phyloP scores from a whole-genome alignment of 495 filamentous ascomycete species.

The Penicillium diatomitis region DNA sequence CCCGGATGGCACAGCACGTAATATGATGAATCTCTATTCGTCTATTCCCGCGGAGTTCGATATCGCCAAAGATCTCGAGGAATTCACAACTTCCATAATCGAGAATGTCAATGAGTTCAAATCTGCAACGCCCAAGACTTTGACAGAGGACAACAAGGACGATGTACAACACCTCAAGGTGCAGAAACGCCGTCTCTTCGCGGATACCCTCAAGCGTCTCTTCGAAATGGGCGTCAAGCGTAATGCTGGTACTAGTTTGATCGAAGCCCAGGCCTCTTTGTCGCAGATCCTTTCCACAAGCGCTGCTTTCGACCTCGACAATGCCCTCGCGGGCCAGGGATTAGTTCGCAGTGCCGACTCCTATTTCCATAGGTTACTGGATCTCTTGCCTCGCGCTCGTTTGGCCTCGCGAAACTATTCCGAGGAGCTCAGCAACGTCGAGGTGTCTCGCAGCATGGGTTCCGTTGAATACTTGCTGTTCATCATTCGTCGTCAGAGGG shows the following conservation, averaged over 20 bases:
- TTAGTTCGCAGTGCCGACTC: conserved; percentile 45
- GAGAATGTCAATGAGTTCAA: conserved; percentile 61
- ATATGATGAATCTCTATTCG: conserved; percentile 51
- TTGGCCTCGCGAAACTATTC: conserved; percentile 59
- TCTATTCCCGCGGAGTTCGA: conserved; percentile 45
- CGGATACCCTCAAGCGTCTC: conserved; percentile 71
- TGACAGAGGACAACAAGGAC: conserved; percentile 77
- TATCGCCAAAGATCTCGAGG: conserved; percentile 50
- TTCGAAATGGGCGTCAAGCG: conserved; percentile 82
- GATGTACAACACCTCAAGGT: conserved; percentile 77
- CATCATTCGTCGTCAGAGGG: conserved; percentile 58
- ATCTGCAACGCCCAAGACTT: conserved; percentile 63
- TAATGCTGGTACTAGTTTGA: conserved; percentile 58
- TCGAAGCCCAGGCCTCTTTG: conserved; percentile 63
- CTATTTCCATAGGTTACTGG: conserved; percentile 69
- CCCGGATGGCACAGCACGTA: conserved; percentile 49
- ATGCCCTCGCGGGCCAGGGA: conserved; percentile 5
- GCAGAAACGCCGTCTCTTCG: conserved; percentile 82
- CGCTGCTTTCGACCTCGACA: conserved; percentile 22
- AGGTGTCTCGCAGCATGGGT: conserved; percentile 67
- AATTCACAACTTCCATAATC: conserved; percentile 57
- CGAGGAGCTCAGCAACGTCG: conserved; percentile 69
- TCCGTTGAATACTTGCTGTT: conserved; percentile 75
- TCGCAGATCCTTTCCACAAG: conserved; percentile 54
- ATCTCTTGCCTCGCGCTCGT: conserved; percentile 59